Evolutionary conservation across 2,329 filamentous ascomycete species (phyloP), one percentile per base, ranked within the genome.

Genomic region (Pyricularia pennisetigena): DNA sequence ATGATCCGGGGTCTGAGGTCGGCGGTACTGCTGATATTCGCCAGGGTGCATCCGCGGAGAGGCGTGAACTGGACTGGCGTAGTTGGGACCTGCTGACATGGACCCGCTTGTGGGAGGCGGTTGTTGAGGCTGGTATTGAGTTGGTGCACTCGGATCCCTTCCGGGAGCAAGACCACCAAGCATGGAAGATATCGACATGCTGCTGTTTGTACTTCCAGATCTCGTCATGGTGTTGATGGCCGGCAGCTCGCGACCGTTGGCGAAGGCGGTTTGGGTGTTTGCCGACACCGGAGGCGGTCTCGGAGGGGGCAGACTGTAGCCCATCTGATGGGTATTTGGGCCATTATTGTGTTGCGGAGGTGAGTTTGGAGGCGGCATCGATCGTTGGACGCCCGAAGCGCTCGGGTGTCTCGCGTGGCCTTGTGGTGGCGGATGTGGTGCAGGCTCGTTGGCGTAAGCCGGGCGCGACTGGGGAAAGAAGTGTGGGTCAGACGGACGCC

Each of bases 1-100:
- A 70, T 88, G 87, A 63, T 93, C 90, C n/a, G 90, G 90, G 0
- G 90, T 93, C 69, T 91, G 88, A 2, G 90, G 90, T 70, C 90
- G 83, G 70, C 89, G 83, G 75, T 85, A 90, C 5, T 84, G 82
- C 67, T 79, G 80, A 70, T 90, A 90, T 23, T 91, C 88, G 70
- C 86, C 78, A 0, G 83, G 80, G 69, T 82, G 83, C 79, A 87
- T 83, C 59, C 83, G 79, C 3, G 85, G 85, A 16, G 85, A 88
- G 1, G 83, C 83, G 69, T 87, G 85, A 2, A 86, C 75, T 1
- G 83, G 74, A 20, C 81, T 75, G 64, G 80, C 79, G 73, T 82
- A 87, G 14, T 78, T 75, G 1, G 83, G 78, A 0, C 78, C 83
- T 24, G 57, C 57, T 2, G 83, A 78, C 7, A 69, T 72, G 14